Conservation (phyloP, 139 green algal genomes). For the Haematococcus lacustris region DNA sequence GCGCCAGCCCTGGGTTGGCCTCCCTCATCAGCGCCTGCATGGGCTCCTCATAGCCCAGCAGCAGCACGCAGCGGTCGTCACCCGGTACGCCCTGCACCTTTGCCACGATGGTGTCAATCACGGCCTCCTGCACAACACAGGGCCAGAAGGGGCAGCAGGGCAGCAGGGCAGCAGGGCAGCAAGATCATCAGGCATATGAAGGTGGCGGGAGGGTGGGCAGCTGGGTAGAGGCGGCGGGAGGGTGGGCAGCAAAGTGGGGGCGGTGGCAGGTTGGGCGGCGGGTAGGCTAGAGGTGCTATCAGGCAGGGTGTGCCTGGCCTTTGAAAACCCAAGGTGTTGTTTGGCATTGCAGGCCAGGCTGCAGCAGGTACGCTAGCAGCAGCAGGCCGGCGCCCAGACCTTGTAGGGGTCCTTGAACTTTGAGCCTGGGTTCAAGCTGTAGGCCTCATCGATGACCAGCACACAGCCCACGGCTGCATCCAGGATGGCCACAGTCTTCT, state of each 20-base stretch:
- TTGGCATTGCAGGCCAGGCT: too few relatives aligned
- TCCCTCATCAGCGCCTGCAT: conserved; percentile 41
- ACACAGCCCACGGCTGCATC: conserved; percentile 34
- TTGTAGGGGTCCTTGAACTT: conserved; percentile 23
- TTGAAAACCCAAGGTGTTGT: too few relatives aligned
- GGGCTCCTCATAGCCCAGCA: conserved; percentile 42
- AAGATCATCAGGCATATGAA: too few relatives aligned
- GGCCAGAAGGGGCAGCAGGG: too few relatives aligned
- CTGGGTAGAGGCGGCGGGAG: background rate
- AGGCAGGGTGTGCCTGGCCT: too few relatives aligned
- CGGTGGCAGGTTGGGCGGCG: too few relatives aligned
- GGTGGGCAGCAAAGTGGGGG: too few relatives aligned
- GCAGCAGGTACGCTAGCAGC: too few relatives aligned
- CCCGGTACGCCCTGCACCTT: conserved; percentile 45
- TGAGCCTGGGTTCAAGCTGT: conserved; percentile 17
- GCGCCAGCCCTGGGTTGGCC: conserved; percentile 38
- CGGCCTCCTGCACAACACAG: conserved; percentile 17
- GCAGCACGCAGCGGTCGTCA: conserved; percentile 45
- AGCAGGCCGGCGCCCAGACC: too few relatives aligned
- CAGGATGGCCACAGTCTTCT: conserved; percentile 36
- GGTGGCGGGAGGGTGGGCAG: too few relatives aligned
- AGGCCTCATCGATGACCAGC: conserved; percentile 51
- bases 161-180: too few relatives aligned
- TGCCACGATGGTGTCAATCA: conserved; percentile 42
- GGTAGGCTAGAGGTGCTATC: too few relatives aligned